Evolutionary conservation across 306 rosid genomes (phyloP), one percentile per base, ranked within the genome.

Genomic region (Pyrus bretschneideri): DNA sequence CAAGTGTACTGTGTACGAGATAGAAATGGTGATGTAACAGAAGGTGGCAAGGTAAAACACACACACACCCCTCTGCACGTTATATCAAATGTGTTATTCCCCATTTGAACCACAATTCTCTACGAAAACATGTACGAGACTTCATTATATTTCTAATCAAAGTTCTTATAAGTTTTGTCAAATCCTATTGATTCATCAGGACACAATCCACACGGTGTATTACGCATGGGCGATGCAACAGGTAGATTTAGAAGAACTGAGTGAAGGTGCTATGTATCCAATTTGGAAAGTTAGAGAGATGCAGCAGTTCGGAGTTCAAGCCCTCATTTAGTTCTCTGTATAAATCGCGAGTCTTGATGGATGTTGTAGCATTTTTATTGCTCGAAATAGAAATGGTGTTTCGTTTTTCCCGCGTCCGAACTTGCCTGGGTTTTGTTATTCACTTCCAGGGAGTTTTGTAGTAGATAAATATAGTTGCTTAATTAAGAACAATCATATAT

Each of bases 231-330:
- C 98, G 3, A 89, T 91, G 86, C 98, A 94, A 74, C 92, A 83
- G 83, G 83, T 89, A 88, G 96, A 92, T 18, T 85, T 81, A 35
- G 92, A 92, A 84, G 95, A 94, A 54, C 87, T 79, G 2, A 93
- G 84, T 19, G 96, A 88, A 21, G 95, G 88, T 74, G 93, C 84
- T 38, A 76, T 83, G 66, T 88, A 89, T 77, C 81, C 92, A 6
- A 83, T 90, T 82, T 94, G 98, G 98, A 92, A 92, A 85, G 76
- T 94, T 9, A 86, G 96, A 80, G 95, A 94, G 77, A 89, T 94
- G 88, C 91, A 87, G 71, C 93, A 90, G 75, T 89, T 89, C 76
- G 96, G 97, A 73, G 76, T 87, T 10, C 86, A 81, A 76, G 81
- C 97, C 67, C 97, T 94, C 82, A 94, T 92, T 55, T 92, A 91